Percentiles rank a stretch among this genome's conserved stretches.
phyloP scores from a whole-genome alignment of 1,284 basidiomycete genomes.

The Erythrobasidium hasegawianum region DNA sequence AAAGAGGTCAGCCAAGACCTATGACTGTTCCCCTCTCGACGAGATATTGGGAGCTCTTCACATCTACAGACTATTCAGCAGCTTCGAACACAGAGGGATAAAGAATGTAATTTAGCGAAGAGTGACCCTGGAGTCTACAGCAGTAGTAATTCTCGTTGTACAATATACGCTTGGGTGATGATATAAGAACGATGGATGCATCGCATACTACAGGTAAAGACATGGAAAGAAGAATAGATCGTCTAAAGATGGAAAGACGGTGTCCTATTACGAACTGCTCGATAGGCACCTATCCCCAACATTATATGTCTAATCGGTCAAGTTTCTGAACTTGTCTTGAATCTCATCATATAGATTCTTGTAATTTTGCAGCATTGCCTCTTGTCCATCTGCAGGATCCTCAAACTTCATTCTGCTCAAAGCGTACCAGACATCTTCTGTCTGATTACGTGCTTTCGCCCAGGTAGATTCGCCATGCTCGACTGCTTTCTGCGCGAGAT shows the following conservation, averaged over 20 bases:
- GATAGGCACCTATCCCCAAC: too few relatives aligned
- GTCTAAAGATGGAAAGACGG: not conserved
- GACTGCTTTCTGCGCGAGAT: slow-evolving; percentile 79
- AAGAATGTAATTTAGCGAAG: too few relatives aligned
- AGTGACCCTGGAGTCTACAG: too few relatives aligned
- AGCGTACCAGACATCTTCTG: slow-evolving; percentile 86
- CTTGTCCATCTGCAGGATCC: slow-evolving; percentile 81
- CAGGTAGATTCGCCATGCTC: slow-evolving; percentile 86
- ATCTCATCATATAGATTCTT: slow-evolving; percentile 37
- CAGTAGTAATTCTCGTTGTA: too few relatives aligned
- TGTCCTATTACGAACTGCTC: too few relatives aligned
- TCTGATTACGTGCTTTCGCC: slow-evolving; percentile 80
- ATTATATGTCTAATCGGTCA: slow-evolving; percentile 33
- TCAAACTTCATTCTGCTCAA: slow-evolving; percentile 84
- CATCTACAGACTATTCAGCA: slow-evolving; percentile 2
- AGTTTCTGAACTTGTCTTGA: slow-evolving; percentile 34
- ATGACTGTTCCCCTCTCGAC: not conserved
- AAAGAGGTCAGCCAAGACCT: not conserved
- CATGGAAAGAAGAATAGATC: too few relatives aligned
- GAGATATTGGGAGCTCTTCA: slow-evolving; percentile 2
- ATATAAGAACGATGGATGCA: too few relatives aligned
- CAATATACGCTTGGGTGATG: too few relatives aligned
- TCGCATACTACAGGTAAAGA: too few relatives aligned
- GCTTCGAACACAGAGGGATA: not conserved
- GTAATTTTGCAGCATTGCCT: slow-evolving; percentile 61